Base-by-base conservation (phyloP, 345 rosid genomes). In the Angophora floribunda region DNA sequence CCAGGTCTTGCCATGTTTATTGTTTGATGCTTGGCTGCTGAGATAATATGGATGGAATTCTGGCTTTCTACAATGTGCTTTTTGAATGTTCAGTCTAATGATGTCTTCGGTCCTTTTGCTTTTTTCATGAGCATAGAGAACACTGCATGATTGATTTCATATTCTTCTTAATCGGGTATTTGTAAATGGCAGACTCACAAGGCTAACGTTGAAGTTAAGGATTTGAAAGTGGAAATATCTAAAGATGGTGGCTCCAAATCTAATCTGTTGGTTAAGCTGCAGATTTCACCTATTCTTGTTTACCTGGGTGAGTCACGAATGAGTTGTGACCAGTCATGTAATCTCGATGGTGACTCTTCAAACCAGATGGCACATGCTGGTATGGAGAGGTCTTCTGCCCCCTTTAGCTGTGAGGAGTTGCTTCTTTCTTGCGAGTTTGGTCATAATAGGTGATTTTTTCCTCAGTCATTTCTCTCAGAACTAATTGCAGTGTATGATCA, bases 391-490 rank as follows among this genome's bases (percentile, higher is more conserved):
- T 91, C 97, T 80, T 91, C 95, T 91, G 95, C 97, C 90, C 91
- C 95, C 89, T 94, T 96, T 87, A 89, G 79, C 94, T 97, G 99
- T 88, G 98, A 98, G 89, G 97, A 96, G 85, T 85, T 98, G 89
- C 94, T 95, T 88, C 94, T 98, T 78, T 94, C 96, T 55, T 94
- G 96, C 85, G 97, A 98, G 93, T 98, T 97, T 89, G 97, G 96
- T 87, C 98, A 95, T 94, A 92, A 95, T 86, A 95, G 99, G 99
- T 98, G 95, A 47, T 24, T 57, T 88, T 87, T 86, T 90, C n/a
- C 52, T 44, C 80, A 53, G 28, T 41, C 4, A 75, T 75, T 75
- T 41, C 49, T 75, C 49, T 75, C 49, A 36, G 19, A 75, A 5
- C 26, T 75, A 41, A 22, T 41, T 75, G 84, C 49, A 41, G 26